Conservation (phyloP, 2,329 filamentous ascomycete genomes). For the Penicillium corylophilum region DNA sequence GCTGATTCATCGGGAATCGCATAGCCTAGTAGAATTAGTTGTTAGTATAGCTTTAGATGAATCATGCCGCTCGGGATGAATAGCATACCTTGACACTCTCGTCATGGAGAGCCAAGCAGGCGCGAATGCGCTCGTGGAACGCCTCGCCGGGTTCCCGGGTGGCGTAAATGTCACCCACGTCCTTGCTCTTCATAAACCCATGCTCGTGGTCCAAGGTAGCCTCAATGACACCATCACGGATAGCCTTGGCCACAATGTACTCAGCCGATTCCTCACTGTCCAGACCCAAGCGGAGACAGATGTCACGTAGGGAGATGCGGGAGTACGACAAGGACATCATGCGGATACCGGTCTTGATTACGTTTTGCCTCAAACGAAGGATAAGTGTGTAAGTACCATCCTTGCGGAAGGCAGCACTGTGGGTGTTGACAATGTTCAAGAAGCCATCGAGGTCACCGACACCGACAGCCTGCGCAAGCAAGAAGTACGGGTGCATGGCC, state of each 20-base stretch:
- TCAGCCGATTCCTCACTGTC: slow-evolving; percentile 97
- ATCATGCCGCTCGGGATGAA: not conserved
- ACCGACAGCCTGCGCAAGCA: slow-evolving; percentile 90
- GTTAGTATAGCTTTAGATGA: not conserved
- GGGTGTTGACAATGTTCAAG: slow-evolving; percentile 76
- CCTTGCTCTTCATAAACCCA: slow-evolving; percentile 98
- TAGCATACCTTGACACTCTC: slow-evolving; percentile 88
- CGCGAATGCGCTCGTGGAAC: slow-evolving; percentile 94
- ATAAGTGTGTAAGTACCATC: slow-evolving; percentile 96
- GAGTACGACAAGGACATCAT: slow-evolving; percentile 99
- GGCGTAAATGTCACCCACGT: slow-evolving; percentile 91
- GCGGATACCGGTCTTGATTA: slow-evolving; percentile 98
- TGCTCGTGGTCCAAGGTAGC: slow-evolving; percentile 89
- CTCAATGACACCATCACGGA: slow-evolving; percentile 95
- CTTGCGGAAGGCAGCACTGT: slow-evolving; percentile 81
- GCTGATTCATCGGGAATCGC: slow-evolving; percentile 99
- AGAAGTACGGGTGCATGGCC: slow-evolving; percentile 86
- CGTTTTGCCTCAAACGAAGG: slow-evolving; percentile 91
- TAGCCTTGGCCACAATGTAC: slow-evolving; percentile 98
- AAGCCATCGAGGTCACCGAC: slow-evolving; percentile 96
- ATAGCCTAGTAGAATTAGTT: slow-evolving; percentile 65
- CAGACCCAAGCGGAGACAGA: slow-evolving; percentile 90
- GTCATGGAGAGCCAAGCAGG: slow-evolving; percentile 87
- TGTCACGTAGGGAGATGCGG: slow-evolving; percentile 92
- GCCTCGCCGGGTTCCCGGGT: slow-evolving; percentile 94